Conservation (phyloP, 1,139 yeast genomes). For the Ashbya aceris region DNA sequence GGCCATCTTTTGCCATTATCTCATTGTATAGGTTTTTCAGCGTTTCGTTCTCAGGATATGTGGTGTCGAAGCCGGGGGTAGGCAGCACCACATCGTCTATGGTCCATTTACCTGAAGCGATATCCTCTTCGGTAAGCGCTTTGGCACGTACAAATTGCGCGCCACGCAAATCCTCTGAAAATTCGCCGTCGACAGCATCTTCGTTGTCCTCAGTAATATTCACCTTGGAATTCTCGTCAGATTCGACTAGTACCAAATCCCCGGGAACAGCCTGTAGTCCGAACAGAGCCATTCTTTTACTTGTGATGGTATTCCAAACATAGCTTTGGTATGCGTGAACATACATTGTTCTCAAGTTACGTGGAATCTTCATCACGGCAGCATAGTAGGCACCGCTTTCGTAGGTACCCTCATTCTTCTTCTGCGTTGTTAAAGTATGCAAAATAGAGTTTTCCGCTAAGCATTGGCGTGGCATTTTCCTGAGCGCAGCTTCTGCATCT, state of each 20-base stretch:
- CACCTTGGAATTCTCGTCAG: conserved; percentile 12
- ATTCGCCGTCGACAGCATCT: conserved; percentile 32
- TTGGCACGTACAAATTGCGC: conserved; percentile 52
- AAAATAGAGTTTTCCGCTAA: conserved; percentile 76
- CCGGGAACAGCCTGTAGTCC: conserved; percentile 72
- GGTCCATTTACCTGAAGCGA: conserved; percentile 47
- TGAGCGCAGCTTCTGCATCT: conserved; percentile 56
- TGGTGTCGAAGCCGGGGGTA: conserved; percentile 84
- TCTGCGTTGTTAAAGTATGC: conserved; percentile 42
- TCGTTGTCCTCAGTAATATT: conserved; percentile 15
- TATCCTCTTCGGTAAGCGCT: conserved; percentile 64
- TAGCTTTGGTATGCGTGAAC: conserved; percentile 96
- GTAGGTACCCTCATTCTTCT: conserved; percentile 40
- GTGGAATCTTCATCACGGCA: conserved; percentile 86
- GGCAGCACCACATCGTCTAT: conserved; percentile 86
- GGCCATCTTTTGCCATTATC: conserved; percentile 69
- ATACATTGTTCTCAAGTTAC: conserved; percentile 87
- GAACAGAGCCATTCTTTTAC: conserved; percentile 60
- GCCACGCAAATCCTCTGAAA: conserved; percentile 56
- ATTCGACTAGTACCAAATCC: conserved; percentile 57
- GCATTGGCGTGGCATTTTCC: conserved; percentile 76
- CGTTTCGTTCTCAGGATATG: conserved; percentile 63
- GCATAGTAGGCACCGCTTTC: conserved; percentile 49
- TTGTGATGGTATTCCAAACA: conserved; percentile 84
- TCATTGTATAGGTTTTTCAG: conserved; percentile 57